Evolutionary conservation across 176 grass and related monocot species (phyloP).

Genomic region (Raddia distichophylla): DNA sequence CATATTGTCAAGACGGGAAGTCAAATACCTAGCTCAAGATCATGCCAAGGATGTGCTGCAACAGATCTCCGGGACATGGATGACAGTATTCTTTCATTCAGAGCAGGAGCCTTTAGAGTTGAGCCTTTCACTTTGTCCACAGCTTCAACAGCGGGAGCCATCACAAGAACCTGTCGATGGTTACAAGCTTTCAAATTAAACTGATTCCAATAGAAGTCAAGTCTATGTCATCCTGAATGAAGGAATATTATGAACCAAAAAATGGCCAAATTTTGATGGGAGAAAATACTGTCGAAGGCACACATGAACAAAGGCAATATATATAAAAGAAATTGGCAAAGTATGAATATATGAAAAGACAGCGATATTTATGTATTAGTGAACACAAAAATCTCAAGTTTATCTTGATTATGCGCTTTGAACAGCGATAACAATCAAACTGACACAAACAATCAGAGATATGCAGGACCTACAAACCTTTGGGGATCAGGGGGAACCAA

Average conservation of each 20-base stretch:
- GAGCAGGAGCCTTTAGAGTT: slow-evolving; percentile 43
- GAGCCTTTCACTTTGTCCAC: slow-evolving; percentile 28
- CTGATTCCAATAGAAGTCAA: not conserved
- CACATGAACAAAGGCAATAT: too few relatives aligned
- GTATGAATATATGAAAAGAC: not conserved
- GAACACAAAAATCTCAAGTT: not conserved
- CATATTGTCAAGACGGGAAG: not conserved
- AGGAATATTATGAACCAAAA: slow-evolving; percentile 4
- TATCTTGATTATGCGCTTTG: not conserved
- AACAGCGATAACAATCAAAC: not conserved
- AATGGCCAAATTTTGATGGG: not conserved
- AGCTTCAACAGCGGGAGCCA: slow-evolving; percentile 70
- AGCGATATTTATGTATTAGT: not conserved
- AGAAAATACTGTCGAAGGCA: too few relatives aligned
- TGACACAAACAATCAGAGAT: not conserved
- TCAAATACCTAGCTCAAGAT: slow-evolving; percentile 90
- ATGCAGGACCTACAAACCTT: not conserved
- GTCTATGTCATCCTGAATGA: slow-evolving; percentile 4
- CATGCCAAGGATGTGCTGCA: slow-evolving; percentile 98
- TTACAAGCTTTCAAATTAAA: slow-evolving; percentile 9
- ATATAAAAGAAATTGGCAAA: not conserved
- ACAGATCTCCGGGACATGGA: slow-evolving; percentile 78
- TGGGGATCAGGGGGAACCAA: not conserved
- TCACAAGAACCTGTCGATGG: slow-evolving; percentile 46
- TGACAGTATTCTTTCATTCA: slow-evolving; percentile 88